A percentile compares a stretch with the other conserved stretches of the same genome.
phyloP scores from a whole-genome alignment of 352 stramenopile genomes.

The Phytophthora colocasiae region DNA sequence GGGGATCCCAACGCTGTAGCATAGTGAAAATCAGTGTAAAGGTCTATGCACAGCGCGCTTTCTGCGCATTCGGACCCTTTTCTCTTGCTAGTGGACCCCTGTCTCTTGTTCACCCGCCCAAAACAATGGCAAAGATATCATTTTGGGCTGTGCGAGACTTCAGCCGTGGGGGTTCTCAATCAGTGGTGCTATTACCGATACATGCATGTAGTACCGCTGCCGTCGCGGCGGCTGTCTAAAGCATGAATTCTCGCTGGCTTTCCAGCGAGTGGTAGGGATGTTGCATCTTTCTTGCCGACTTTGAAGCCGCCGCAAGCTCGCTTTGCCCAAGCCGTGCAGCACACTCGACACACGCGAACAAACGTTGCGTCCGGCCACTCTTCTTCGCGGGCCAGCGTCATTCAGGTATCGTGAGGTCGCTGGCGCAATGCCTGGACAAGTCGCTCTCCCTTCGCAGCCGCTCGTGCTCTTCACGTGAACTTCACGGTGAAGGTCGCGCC shows the following conservation, averaged over 20 bases:
- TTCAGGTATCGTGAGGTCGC: background rate
- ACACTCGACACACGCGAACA: background rate
- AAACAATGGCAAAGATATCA: conserved; percentile 13
- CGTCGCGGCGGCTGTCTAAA: background rate
- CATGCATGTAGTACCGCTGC: background rate
- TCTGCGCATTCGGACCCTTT: conserved; percentile 1
- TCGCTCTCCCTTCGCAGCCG: conserved; percentile 2
- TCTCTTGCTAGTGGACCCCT: conserved; percentile 1
- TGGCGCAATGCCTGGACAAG: background rate
- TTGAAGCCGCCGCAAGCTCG: background rate
- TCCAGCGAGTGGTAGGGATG: background rate
- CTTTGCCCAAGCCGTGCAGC: no score
- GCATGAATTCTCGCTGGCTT: background rate
- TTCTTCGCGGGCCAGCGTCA: background rate
- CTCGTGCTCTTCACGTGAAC: background rate
- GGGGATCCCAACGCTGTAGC: background rate
- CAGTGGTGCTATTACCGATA: no score
- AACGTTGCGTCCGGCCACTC: conserved; percentile 1
- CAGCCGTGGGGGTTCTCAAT: background rate
- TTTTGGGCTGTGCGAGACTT: conserved; percentile 8
- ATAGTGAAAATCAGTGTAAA: background rate
- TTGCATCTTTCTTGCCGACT: background rate
- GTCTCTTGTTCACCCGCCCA: background rate
- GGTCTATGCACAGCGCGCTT: background rate
- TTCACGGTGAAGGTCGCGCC: background rate